Evolutionary conservation across 805 yeast genomes (phyloP), one percentile per base, ranked within the genome.

Genomic region (Candida boleticola): DNA sequence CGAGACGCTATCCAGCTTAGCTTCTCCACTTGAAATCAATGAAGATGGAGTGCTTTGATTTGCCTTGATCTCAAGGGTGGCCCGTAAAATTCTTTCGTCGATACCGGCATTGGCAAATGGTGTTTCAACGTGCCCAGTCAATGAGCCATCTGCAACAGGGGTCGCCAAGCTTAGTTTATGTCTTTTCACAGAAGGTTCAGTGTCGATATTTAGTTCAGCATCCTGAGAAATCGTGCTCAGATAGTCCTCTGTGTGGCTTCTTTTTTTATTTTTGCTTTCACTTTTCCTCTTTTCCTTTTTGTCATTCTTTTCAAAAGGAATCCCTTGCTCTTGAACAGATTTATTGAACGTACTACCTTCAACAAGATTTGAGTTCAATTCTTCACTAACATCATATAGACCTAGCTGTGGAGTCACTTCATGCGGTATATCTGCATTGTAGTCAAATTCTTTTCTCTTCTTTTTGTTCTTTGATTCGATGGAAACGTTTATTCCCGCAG

Each of bases 351-450:
- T 60, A 1, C 45, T 46, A 33, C 68, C 59, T 1, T 68, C 73
- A 5, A 44, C 44, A 2, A 54, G 54, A 44, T 82, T 79, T 2
- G 49, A 46, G 11, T 51, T 52, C 11, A 63, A 61, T 57, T 90
- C 97, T n/a, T 74, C 78, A 0, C 69, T 53, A 0, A 82, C 79
- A 53, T 85, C 90, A 57, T 83, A 86, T 17, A 78, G 61, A 0
- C 96, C 97, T 0, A 64, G 68, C 3, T 71, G 74, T 0, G 95
- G 92, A 13, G 61, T 63, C 45, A 79, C 82, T 53, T 89, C 93
- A 53, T 85, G 84, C 0, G 92, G 88, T 7, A 90, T 79, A 52
- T 86, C 96, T 1, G 80, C 84, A 57, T 84, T 87, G 60, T 87
- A 89, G 58, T 90, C 97, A 57, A 86, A 78, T 45, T 82, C 83